Base-by-base conservation (phyloP, 257 asterid species). In the Solanum paucissectum region DNA sequence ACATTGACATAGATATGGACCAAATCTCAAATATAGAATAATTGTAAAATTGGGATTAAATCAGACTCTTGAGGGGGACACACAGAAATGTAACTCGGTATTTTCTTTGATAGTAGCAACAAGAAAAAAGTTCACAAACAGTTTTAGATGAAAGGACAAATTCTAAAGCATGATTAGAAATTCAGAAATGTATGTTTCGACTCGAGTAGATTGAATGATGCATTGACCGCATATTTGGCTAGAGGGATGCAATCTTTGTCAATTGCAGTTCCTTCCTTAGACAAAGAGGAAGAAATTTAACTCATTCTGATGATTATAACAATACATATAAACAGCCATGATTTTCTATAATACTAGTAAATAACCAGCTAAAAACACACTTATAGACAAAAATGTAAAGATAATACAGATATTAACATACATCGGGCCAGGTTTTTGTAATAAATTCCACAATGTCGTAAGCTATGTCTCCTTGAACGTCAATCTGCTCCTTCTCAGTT, bases 401-500 rank as follows among this genome's bases (percentile, higher is more conserved):
- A 77, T 77, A 42, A 25, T 25, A 84, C 73, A 86, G 86, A 86
- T 86, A 84, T 87, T 27, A 91, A 87, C 18, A 89, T 95, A 96
- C 98, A 93, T 94, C 97, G 73, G 94, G 96, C 99, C 98, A 94
- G 88, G 98, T 95, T 25, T 95, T 98, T 25, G 99, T 95, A 89
- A 95, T 92, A 90, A 97, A 95, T 76, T 97, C 99, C 94, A 95
- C 98, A 73, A 97, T 93, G 90, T 97, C 99, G 83, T 93, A 95
- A 88, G 94, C 90, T 90, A 97, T 95, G 94, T 95, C 99, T 89
- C 99, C 98, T 92, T 97, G 99, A 90, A 97, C 99, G 88, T 97
- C 99, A 92, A 95, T 95, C 92, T 97, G 98, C 91, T 95, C 99
- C 93, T 97, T 97, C 93, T 95, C 99, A 25, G 98, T 95, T 75